Evolutionary conservation across 2,329 filamentous ascomycete species (phyloP).

Genomic region (Hymenoscyphus fraxineus): DNA sequence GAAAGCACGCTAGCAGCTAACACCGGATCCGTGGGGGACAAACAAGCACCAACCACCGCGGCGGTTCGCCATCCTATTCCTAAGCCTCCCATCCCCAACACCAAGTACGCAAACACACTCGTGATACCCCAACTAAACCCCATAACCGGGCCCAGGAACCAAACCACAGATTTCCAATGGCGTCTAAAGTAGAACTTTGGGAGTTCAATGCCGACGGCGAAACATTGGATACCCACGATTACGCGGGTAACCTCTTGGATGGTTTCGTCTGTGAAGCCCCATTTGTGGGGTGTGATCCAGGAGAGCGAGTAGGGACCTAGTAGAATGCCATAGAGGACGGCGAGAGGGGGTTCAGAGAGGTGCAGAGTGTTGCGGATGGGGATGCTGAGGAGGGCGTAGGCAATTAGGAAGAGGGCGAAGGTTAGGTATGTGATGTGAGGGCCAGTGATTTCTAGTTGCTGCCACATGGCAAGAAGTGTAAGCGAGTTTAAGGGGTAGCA

Average conservation of each 20-base stretch:
- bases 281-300: conserved; percentile 55
- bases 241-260: conserved; percentile 69
- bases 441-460: conserved; percentile 51
- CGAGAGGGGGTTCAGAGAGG: conserved; percentile 55
- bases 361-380: conserved; percentile 57
- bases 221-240: conserved; percentile 70
- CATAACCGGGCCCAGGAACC: conserved; percentile 30
- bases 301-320: conserved; percentile 65
- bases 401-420: conserved; percentile 53
- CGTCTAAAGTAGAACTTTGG: conserved; percentile 42
- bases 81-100: conserved; percentile 44
- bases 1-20: conserved; percentile 50
- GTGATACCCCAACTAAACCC: conserved; percentile 40
- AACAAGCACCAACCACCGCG: conserved; percentile 49
- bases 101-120: conserved; percentile 42
- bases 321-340: conserved; percentile 67
- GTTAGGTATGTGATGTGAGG: conserved; percentile 57
- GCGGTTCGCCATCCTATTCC: conserved; percentile 43
- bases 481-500: background rate
- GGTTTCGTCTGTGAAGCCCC: conserved; percentile 65
- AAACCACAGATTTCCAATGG: conserved; percentile 30
- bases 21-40: conserved; percentile 55
- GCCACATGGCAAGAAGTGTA: conserved; percentile 37
- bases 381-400: conserved; percentile 57
- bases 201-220: conserved; percentile 68